Evolutionary conservation across 1,284 basidiomycete species (phyloP), one percentile per base, ranked within the genome.

Genomic region (Cryptococcus sp.): DNA sequence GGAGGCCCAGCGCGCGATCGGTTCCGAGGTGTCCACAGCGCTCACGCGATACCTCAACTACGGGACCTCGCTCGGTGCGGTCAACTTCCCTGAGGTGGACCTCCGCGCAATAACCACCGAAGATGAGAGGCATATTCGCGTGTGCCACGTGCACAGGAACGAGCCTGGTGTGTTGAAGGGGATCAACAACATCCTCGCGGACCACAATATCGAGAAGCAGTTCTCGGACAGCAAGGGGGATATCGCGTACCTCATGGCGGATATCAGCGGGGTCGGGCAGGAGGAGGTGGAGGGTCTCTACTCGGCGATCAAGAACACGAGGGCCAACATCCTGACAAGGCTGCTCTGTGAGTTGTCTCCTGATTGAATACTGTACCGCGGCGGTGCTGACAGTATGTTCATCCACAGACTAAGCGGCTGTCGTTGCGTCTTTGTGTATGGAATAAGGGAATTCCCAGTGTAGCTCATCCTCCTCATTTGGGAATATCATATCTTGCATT

Each of bases 31-130:
- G 44, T 86, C 91, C 13, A 83, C 83, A 43, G 87, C 93, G 2
- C 80, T 98, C 52, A 82, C 84, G 37, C 87, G 93, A 59, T 99
- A 97, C 80, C 86, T 98, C 74, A 90, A 88, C 79, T 92, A 87
- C 74, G 96, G 96, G 54, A 87, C 91, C 18, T 89, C 91, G 6
- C 68, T 93, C 52, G 92, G 93, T 47, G 86, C 92, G 1, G 95
- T 98, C 82, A 98, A 98, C 82, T 98, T 99, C 85, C 95, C 95
- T 59, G 96, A 98, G 80, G 95, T 99, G 69, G 91, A 95, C 79
- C 82, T 99, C 42, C 89, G 95, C 59, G 85, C 90, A 50, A 95
- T 97, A 72, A 86, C 91, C 16, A 79, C 78, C 42, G 84, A 85
- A 12, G 93, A 96, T 68, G 85, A 90, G 71, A 80, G 82, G 59